These are phyloP conservation scores for Fusarium nygamai DNA, from an alignment of 2,329 filamentous ascomycete genomes.

Conservation along the genomic window DNA sequence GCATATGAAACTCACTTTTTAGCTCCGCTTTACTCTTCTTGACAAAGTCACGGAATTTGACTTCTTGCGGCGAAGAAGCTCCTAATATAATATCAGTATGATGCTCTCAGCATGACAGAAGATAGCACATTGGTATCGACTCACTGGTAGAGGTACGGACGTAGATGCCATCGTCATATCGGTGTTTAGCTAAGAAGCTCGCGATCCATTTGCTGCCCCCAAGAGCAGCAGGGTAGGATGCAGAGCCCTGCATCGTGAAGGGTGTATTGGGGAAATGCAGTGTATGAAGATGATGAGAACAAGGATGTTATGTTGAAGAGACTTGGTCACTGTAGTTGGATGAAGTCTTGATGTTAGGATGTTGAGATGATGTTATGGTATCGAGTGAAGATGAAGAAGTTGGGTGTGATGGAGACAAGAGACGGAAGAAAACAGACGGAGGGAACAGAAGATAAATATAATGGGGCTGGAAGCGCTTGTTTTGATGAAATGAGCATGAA, in stretches of 20 bases:
- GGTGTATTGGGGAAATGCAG: background rate
- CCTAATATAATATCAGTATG: background rate
- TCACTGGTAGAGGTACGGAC: background rate
- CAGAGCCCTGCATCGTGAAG: slow-evolving; percentile 13
- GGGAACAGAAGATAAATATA: background rate
- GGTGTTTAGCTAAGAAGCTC: background rate
- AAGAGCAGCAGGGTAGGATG: slow-evolving; percentile 18
- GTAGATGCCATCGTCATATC: background rate
- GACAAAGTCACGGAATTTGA: slow-evolving; percentile 4
- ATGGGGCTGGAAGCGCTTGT: background rate
- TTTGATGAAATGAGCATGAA: background rate
- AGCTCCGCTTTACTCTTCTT: slow-evolving; percentile 16
- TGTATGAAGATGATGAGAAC: background rate
- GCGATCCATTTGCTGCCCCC: slow-evolving; percentile 16
- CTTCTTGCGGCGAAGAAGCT: background rate
- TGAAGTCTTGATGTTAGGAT: background rate
- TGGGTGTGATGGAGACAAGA: background rate
- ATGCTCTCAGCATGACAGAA: background rate
- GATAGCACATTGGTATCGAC: background rate
- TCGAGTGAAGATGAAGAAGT: background rate
- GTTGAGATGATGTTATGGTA: background rate
- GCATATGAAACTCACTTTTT: slow-evolving; percentile 1
- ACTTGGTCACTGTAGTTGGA: background rate
- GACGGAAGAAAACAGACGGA: background rate
- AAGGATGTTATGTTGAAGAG: background rate